Evolutionary conservation across 164 flowering plant genomes (phyloP), one percentile per base, ranked within the genome.

Genomic region (Dillenia suffruticosa): DNA sequence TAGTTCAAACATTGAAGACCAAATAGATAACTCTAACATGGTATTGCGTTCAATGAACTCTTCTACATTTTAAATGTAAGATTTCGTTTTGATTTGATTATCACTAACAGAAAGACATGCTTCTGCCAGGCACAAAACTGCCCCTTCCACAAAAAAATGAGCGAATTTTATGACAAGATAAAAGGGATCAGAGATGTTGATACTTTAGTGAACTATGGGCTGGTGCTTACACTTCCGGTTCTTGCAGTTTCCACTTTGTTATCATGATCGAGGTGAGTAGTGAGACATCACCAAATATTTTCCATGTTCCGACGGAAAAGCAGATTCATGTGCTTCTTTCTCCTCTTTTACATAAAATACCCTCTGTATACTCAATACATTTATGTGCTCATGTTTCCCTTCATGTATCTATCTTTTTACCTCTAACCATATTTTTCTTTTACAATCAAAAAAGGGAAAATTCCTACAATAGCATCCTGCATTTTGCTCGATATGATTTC

Each of bases 161-260:
- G 44, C 56, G 52, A 48, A 12, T 58, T 82, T 54, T 54, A 51
- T 12, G 19, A 54, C 9, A 64, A 69, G 57, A 32, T 89, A 55
- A 74, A 76, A 40, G 72, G 52, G 47, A 46, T 74, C 12, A 81
- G 68, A 64, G 61, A 77, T 57, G 57, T 61, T 14, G 95, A 92
- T 57, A 54, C 61, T 40, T 61, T 81, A 49, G 91, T 88, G 71
- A 72, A 74, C 49, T 84, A 72, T 64, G 96, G 95, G 15, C 72
- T 92, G 77, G 65, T 70, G 2, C 40, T 77, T 15, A 82, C 84
- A 82, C 68, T 84, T 56, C 76, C 79, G 10, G 2, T 82, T 44
- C 74, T 81, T 51, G 78, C 69, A 10, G 9, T 84, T 62, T 76
- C 83, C 11, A 71, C 82, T 9, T 85, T 85, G 88, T 32, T 88